A percentile compares a stretch with the other conserved stretches of the same genome.
phyloP scores from a whole-genome alignment of 164 flowering plant genomes.

The Nymphaea thermarum region DNA sequence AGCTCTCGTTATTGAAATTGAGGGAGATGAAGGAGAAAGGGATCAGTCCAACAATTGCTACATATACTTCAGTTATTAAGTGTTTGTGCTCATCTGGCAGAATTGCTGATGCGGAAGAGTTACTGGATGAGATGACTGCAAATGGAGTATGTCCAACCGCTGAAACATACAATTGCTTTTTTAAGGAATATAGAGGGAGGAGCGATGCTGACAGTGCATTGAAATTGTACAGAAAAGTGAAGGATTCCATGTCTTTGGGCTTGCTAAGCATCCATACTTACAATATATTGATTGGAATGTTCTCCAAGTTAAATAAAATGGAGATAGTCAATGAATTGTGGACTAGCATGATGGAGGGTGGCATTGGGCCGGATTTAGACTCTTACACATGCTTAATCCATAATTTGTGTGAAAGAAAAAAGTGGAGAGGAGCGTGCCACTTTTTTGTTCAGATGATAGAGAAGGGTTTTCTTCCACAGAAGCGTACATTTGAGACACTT shows the following conservation, averaged over 20 bases:
- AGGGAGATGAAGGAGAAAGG: slow-evolving; percentile 63
- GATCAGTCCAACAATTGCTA: slow-evolving; percentile 52
- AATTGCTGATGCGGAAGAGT: slow-evolving; percentile 59
- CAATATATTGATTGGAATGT: slow-evolving; percentile 62
- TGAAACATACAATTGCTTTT: slow-evolving; percentile 79
- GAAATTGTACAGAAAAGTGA: slow-evolving; percentile 69
- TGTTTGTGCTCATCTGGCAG: slow-evolving; percentile 88
- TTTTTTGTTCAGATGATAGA: slow-evolving; percentile 91
- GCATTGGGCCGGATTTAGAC: slow-evolving; percentile 82
- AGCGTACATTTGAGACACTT: slow-evolving; percentile 80
- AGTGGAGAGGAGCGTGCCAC: slow-evolving; percentile 77
- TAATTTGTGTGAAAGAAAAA: slow-evolving; percentile 58
- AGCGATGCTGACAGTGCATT: slow-evolving; percentile 62
- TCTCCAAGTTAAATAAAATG: slow-evolving; percentile 38
- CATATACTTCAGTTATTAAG: slow-evolving; percentile 78
- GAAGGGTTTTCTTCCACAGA: slow-evolving; percentile 86
- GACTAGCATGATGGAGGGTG: slow-evolving; percentile 60
- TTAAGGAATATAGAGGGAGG: slow-evolving; percentile 79
- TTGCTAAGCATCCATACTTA: slow-evolving; percentile 48
- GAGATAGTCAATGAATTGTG: slow-evolving; percentile 54
- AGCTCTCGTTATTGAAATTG: slow-evolving; percentile 54
- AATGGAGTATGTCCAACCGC: slow-evolving; percentile 65
- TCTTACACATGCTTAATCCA: slow-evolving; percentile 80
- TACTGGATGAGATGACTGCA: slow-evolving; percentile 61
- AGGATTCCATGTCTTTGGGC: slow-evolving; percentile 23